phyloP scores from a whole-genome alignment of 345 rosid species.

The Viola odorata region DNA sequence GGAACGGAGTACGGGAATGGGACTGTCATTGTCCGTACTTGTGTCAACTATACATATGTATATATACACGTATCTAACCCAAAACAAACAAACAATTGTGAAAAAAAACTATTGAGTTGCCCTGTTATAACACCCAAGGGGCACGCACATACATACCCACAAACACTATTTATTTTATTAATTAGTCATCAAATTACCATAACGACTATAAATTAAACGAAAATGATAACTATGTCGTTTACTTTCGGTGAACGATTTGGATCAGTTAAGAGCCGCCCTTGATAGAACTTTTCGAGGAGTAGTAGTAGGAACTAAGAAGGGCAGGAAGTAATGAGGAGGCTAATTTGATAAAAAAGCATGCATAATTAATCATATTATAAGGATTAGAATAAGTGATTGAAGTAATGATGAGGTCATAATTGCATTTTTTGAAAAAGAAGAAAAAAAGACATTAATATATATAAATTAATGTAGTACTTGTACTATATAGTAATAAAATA shows the following conservation, averaged over 20 bases:
- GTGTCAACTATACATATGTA: conserved; percentile 24
- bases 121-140: background rate
- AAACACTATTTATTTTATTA: no score
- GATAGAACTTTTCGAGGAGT: no score
- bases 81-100: background rate
- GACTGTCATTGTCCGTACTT: conserved; percentile 73
- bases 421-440: background rate
- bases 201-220: no score
- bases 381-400: background rate
- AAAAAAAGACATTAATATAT: no score
- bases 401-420: conserved; percentile 3
- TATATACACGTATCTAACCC: no score
- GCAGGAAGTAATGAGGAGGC: no score
- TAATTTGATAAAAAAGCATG: no score
- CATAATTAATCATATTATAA: background rate
- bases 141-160: background rate
- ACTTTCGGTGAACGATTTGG: no score
- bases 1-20: conserved; percentile 51
- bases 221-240: no score
- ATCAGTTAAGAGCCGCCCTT: no score
- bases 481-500: background rate
- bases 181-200: no score
- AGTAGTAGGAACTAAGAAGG: no score
- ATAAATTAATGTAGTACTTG: background rate
- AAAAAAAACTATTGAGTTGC: background rate